These are phyloP conservation scores for Xylaria flabelliformis DNA, from an alignment of 495 filamentous ascomycete genomes.

Conservation along the genomic window DNA sequence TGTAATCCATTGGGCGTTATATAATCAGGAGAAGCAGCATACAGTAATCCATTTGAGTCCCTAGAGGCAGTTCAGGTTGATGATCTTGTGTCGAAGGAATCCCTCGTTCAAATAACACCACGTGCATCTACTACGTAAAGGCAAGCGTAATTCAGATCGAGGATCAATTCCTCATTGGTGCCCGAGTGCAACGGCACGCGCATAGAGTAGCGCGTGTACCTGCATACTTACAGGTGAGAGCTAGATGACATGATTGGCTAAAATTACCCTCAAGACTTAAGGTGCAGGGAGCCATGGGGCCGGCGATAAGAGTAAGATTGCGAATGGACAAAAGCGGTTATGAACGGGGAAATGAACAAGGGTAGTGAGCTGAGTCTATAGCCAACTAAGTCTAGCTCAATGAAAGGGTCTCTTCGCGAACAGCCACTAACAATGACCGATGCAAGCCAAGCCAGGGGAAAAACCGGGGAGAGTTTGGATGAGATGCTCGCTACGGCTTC, in stretches of 20 bases:
- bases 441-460: conserved; percentile 14
- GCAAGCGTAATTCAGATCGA: conserved; percentile 10
- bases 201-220: conserved; percentile 9
- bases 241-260: not conserved
- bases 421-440: conserved; percentile 18
- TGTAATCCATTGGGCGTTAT: not conserved
- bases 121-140: not conserved
- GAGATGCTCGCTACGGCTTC: conserved; percentile 7
- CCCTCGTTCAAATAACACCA: not conserved
- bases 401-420: not conserved
- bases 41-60: not conserved
- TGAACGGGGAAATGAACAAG: not conserved
- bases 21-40: not conserved
- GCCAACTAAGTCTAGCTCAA: not conserved
- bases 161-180: conserved; percentile 1
- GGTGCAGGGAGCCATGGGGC: conserved; percentile 2
- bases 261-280: not conserved
- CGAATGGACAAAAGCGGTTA: conserved; percentile 16
- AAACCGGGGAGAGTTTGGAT: not conserved
- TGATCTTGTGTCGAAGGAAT: not conserved
- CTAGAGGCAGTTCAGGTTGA: not conserved
- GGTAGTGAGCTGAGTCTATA: not conserved
- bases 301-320: conserved; percentile 29
- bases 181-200: not conserved
- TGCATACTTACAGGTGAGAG: conserved; percentile 15